Evolutionary conservation across 192 early-diverging fungal species (phyloP), one percentile per base, ranked within the genome.

Genomic region (Spizellomyces sp.): DNA sequence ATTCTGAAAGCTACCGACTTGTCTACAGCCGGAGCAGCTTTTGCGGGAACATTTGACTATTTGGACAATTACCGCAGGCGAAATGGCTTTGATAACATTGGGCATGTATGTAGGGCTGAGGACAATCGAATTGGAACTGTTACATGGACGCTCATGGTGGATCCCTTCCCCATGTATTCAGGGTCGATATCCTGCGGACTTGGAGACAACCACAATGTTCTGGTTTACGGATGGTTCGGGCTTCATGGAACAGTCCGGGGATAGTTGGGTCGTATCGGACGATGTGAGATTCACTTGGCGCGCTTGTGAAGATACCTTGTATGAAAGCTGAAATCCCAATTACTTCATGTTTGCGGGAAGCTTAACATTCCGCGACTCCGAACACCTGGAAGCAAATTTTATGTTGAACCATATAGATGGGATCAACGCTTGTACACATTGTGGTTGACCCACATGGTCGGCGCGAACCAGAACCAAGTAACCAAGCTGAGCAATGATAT

Each of bases 361-460:
- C 78, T 94, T 4, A 87, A 91, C 58, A 85, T 92, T 45, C 90
- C 88, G 6, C 85, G 83, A 9, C 70, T 84, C n/a, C 75, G 76
- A 50, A 78, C 86, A 5, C 87, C 90, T 9, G 92, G 91, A 61
- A 81, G 80, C 8, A 83, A 89, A 61, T 76, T 84, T 10, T 92
- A 90, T 66, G 65, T 80, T 7, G 92, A 94, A 78, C 93, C 93
- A 46, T 93, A 93, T 47, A 78, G 93, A 22, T 94, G 93, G 93
- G 91, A 94, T 63, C 92, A 94, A 64, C 75, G 88, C 2, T 71
- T 94, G 44, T 84, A 80, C 48, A 86, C 91, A 4, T 79, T 94
- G 0, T 72, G 70, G 70, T 54, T 72, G 62, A 72, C 70, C 12
- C 47, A 47, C 9, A n/a, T 8, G 17, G 48, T 55, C 36, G 22